These are phyloP conservation scores for Nicotiana benthamiana DNA, from an alignment of 257 asterid genomes.

Conservation along the genomic window DNA sequence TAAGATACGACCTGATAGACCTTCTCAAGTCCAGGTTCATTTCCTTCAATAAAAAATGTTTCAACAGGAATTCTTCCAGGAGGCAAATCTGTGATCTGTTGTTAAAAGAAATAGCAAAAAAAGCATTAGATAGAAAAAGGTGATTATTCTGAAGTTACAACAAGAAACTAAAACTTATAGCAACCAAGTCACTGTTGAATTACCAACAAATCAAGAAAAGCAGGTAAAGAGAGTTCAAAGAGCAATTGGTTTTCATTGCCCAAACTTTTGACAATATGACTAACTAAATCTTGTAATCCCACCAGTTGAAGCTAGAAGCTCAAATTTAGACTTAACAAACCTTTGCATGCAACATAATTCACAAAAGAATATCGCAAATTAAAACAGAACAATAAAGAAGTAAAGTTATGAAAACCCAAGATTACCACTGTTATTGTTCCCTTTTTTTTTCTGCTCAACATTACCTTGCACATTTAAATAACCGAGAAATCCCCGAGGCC, in stretches of 20 bases:
- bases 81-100: conserved; percentile 87
- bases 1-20: conserved; percentile 54
- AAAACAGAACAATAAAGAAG: not conserved
- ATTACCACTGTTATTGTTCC: not conserved
- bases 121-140: not conserved
- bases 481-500: not conserved
- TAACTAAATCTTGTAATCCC: not conserved
- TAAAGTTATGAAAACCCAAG: not conserved
- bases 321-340: not conserved
- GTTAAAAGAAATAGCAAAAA: conserved; percentile 17
- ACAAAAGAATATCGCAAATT: not conserved
- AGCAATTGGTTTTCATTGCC: not conserved
- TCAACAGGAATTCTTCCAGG: conserved; percentile 92
- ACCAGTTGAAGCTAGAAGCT: not conserved
- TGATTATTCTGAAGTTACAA: not conserved
- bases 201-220: not conserved
- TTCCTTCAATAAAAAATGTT: conserved; percentile 67
- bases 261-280: not conserved
- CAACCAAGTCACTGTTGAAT: not conserved
- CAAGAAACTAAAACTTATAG: not conserved
- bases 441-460: not conserved
- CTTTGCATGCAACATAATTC: not conserved
- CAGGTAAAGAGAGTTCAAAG: not conserved
- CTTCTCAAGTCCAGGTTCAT: conserved; percentile 64
- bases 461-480: not conserved